These are phyloP conservation scores for Heliocybe sulcata DNA, from an alignment of 1,284 basidiomycete species.

Conservation along the genomic window DNA sequence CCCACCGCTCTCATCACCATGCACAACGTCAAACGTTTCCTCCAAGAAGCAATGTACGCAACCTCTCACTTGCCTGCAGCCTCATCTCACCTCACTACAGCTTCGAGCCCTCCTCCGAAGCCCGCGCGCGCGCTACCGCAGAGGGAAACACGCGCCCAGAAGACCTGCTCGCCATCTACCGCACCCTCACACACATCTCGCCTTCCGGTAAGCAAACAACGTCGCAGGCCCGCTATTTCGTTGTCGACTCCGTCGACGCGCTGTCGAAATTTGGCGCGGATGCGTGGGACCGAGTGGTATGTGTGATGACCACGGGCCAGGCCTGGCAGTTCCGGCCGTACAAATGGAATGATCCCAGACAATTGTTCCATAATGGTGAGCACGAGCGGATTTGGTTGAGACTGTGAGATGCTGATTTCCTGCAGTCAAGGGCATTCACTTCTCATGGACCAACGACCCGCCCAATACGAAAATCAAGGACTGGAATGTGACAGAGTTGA, in stretches of 20 bases:
- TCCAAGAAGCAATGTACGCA: conserved; percentile 82
- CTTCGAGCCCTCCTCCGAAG: conserved; percentile 76
- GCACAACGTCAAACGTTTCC: conserved; percentile 93
- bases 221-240: conserved; percentile 50
- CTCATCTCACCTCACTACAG: conserved; percentile 24
- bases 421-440: conserved; percentile 87
- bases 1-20: conserved; percentile 94
- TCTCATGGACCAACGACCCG: conserved; percentile 89
- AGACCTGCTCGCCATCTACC: conserved; percentile 79
- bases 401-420: conserved; percentile 1
- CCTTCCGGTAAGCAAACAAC: conserved; percentile 28
- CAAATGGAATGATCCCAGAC: conserved; percentile 90
- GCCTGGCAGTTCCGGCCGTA: conserved; percentile 97
- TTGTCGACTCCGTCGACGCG: conserved; percentile 92
- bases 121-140: conserved; percentile 56
- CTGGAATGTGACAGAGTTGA: conserved; percentile 95
- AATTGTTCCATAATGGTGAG: conserved; percentile 89
- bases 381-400: conserved; percentile 10
- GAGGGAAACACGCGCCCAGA: conserved; percentile 76
- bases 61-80: not conserved
- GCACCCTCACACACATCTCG: conserved; percentile 64
- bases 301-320: conserved; percentile 96
- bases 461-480: conserved; percentile 85
- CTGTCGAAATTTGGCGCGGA: conserved; percentile 86
- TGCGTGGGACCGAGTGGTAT: conserved; percentile 93